A percentile compares a stretch with the other conserved stretches of the same genome.
These are phyloP conservation scores for Phialophora macrospora DNA, from an alignment of 2,329 filamentous ascomycete genomes.

Conservation along the genomic window DNA sequence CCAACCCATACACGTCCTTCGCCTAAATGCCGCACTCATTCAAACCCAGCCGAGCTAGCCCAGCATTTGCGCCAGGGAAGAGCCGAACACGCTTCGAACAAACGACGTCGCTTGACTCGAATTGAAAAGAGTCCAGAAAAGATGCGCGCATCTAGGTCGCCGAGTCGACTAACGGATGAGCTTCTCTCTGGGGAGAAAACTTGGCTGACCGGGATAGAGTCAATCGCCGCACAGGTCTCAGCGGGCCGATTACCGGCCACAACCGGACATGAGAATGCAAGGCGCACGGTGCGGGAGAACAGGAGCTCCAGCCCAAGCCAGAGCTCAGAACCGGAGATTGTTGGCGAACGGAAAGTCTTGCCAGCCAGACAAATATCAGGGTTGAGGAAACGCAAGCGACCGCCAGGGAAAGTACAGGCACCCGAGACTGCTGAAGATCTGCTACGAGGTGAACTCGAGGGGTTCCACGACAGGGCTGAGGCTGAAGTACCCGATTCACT, in stretches of 20 bases:
- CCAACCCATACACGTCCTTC: neutral
- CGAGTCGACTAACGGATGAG: conserved; percentile 12
- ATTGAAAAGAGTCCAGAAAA: neutral
- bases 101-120: neutral
- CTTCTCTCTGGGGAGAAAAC: neutral
- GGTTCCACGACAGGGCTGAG: neutral
- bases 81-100: neutral
- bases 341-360: neutral
- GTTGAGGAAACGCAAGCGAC: conserved; percentile 4
- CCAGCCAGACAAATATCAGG: neutral
- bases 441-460: neutral
- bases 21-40: neutral
- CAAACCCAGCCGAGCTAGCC: neutral
- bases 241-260: no score
- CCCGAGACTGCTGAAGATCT: neutral
- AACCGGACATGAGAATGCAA: neutral
- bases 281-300: neutral
- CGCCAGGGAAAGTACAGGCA: neutral
- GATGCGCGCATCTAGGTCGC: neutral
- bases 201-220: neutral
- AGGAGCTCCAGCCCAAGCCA: neutral
- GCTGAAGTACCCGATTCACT: neutral
- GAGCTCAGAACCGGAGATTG: conserved; percentile 11
- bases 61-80: neutral
- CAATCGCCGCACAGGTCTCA: neutral